Conservation (phyloP, 2,329 filamentous ascomycete genomes). For the Paecilomyces fulvus region DNA sequence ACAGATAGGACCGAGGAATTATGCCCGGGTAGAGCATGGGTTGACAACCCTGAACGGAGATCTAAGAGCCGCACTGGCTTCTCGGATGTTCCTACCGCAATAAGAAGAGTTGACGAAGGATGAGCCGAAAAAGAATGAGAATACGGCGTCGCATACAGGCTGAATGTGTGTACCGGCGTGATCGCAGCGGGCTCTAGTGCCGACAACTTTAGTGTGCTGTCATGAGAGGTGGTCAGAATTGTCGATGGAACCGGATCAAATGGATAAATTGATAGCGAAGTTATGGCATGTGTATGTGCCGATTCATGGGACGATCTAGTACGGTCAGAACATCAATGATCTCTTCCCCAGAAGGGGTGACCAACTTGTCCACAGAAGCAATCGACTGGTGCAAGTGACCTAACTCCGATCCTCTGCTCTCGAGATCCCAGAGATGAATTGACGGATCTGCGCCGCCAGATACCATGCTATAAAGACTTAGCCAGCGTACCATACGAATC, state of each 20-base stretch:
- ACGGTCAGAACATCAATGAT: constrained; percentile 6
- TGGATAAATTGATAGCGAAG: constrained; percentile 40
- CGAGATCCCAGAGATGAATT: constrained; percentile 80
- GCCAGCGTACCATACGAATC: constrained; percentile 12
- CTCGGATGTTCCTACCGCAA: constrained; percentile 82
- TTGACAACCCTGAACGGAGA: constrained; percentile 68
- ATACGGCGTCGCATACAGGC: constrained; percentile 38
- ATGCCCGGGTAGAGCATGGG: constrained; percentile 63
- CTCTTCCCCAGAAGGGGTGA: background rate
- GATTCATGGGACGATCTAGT: constrained; percentile 22
- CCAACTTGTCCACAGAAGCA: constrained; percentile 33
- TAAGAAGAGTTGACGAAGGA: constrained; percentile 63
- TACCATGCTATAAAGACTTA: constrained; percentile 50
- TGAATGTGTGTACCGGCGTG: constrained; percentile 38
- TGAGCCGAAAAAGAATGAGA: constrained; percentile 62
- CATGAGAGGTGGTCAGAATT: constrained; percentile 38
- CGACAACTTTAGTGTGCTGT: constrained; percentile 38
- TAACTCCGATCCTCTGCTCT: constrained; percentile 45
- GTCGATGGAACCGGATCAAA: constrained; percentile 40
- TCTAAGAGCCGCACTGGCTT: constrained; percentile 79
- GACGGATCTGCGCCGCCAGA: constrained; percentile 81
- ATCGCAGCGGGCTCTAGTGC: constrained; percentile 30
- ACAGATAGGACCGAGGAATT: constrained; percentile 58
- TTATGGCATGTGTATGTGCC: constrained; percentile 38
- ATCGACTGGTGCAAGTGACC: constrained; percentile 47